Base-by-base conservation (phyloP, 495 filamentous ascomycete species). In the Talaromyces nanjingensis region DNA sequence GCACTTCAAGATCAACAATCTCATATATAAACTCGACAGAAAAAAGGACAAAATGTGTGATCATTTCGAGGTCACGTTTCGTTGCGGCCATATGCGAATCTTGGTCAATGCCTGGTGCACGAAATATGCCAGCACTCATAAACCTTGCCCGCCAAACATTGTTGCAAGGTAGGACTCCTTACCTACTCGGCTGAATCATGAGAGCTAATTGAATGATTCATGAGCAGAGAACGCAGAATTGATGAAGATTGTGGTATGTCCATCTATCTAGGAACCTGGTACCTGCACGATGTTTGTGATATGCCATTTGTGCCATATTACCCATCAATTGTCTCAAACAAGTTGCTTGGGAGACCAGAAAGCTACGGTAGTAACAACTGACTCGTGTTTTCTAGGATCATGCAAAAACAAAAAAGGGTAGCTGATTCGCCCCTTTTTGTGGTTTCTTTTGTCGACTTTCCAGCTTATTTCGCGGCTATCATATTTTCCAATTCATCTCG, bases 91-190 rank as follows among this genome's bases (percentile, higher is more conserved):
- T 71, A 71, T 73, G 22, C 78, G 79, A 27, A 79, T 80, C 58
- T 71, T 76, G 12, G 83, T 85, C 18, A 73, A 76, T 63, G 80
- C 80, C 25, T 85, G 82, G 82, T 85, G 83, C 65, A 71, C 76
- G 72, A 37, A 72, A 16, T 63, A 63, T 16, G 39, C 52, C 7
- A 27, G n/a, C 42, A 60, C 57, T 59, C 68, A 39, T 67, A 74
- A 74, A 59, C 65, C 80, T 42, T 83, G 80, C 67, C 76, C 77
- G 20, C 67, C 76, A 6, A 81, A 81, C 66, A 73, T 83, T 25
- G 76, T 82, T 22, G 78, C 76, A 12, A 73, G 79, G 78, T 81
- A 57, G 76, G 6, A 0, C 24, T 31, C 29, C 29, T 20, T 6
- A 18, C 20, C 5, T 20, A 18, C n/a, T 18, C 3, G n/a, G 1